A percentile compares a stretch with the other conserved stretches of the same genome.
Conservation (phyloP, 768 basidiomycete genomes). For the Kwoniella mangroviensis region DNA sequence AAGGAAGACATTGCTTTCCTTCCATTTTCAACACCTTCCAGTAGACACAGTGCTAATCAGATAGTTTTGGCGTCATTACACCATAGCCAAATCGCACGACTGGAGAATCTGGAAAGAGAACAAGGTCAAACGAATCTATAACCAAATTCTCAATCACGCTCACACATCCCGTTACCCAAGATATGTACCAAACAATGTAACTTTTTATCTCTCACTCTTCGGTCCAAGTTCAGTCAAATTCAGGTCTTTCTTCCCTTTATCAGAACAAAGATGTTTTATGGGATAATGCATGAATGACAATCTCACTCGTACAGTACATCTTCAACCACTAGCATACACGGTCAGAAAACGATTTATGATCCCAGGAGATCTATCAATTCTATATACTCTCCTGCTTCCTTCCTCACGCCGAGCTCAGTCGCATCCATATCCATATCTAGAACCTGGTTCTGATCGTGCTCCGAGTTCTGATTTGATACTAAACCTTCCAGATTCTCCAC, state of each 20-base stretch:
- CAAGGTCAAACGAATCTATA: constrained; percentile 22
- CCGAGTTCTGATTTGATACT: background rate
- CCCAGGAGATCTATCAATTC: background rate
- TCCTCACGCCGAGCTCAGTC: background rate
- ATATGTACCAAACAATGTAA: too few relatives aligned
- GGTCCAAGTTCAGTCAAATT: background rate
- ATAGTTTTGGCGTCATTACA: background rate
- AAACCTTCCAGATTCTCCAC: background rate
- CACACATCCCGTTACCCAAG: too few relatives aligned
- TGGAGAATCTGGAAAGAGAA: constrained; percentile 28
- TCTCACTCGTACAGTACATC: too few relatives aligned
- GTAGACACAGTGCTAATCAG: background rate
- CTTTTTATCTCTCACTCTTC: background rate
- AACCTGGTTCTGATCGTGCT: background rate
- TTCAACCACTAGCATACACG: too few relatives aligned
- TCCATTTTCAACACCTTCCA: background rate
- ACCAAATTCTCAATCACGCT: background rate
- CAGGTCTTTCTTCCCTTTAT: background rate
- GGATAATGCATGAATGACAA: too few relatives aligned
- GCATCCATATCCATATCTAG: background rate
- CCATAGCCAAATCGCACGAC: constrained; percentile 60
- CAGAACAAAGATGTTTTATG: background rate
- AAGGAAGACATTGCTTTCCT: too few relatives aligned
- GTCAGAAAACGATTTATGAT: background rate
- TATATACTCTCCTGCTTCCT: background rate